phyloP scores from a whole-genome alignment of 495 filamentous ascomycete species.

The Tuber melanosporum region DNA sequence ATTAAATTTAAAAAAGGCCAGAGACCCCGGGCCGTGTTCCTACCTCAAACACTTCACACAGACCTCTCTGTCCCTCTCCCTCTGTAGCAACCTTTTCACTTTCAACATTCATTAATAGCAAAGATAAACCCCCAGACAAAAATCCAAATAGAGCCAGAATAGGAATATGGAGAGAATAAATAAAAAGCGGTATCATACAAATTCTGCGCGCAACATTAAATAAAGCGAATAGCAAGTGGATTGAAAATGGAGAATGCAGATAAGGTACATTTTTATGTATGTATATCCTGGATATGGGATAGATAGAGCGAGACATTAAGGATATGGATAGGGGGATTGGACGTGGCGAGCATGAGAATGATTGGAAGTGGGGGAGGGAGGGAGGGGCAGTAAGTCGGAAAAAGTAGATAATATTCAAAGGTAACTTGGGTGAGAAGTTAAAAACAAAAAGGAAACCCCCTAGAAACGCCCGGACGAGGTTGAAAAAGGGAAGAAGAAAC shows the following conservation, averaged over 20 bases:
- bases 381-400: background rate
- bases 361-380: background rate
- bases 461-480: background rate
- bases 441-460: background rate
- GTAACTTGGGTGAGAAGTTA: background rate
- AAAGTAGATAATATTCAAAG: background rate
- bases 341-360: background rate
- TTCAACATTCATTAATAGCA: background rate
- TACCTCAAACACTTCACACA: background rate
- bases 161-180: background rate
- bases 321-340: background rate
- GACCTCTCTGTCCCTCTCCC: background rate
- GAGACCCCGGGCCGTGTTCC: background rate
- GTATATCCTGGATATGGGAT: background rate
- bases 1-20: background rate
- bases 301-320: background rate
- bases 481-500: background rate
- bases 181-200: constrained; percentile 3
- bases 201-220: background rate
- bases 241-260: background rate
- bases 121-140: background rate
- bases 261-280: background rate
- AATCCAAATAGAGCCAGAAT: background rate
- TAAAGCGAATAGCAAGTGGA: background rate
- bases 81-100: background rate